Conservation (phyloP, 2,329 filamentous ascomycete genomes). For the Diaporthe sp. region DNA sequence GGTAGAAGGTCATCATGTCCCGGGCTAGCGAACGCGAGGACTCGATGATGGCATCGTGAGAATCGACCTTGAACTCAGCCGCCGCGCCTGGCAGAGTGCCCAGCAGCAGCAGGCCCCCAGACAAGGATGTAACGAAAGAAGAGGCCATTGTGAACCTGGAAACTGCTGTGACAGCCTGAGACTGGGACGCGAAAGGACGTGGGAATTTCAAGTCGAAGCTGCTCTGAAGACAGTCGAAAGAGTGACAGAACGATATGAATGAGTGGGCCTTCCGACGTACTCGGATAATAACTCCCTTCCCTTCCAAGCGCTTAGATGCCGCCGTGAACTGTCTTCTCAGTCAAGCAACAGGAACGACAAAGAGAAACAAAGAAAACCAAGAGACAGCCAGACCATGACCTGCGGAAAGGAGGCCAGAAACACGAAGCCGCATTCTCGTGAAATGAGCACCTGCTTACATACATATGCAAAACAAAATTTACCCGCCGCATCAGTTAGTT, state of each 20-base stretch:
- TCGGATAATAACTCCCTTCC: background rate
- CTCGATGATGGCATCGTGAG: constrained; percentile 1
- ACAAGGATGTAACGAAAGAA: background rate
- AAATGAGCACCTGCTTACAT: constrained; percentile 19
- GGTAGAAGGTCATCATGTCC: constrained; percentile 44
- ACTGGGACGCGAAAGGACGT: background rate
- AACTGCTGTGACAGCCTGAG: background rate
- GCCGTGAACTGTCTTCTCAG: background rate
- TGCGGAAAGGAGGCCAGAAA: background rate
- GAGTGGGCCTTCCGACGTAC: background rate
- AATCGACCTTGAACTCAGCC: constrained; percentile 19
- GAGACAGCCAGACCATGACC: background rate
- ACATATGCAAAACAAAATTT: background rate
- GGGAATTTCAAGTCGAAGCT: background rate
- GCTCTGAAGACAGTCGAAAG: background rate
- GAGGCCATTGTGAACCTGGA: background rate
- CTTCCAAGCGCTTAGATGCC: background rate
- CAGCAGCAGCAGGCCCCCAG: background rate
- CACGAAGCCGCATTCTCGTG: background rate
- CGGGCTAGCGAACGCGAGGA: constrained; percentile 34
- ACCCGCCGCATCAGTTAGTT: background rate
- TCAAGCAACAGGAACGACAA: background rate
- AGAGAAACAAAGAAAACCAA: background rate
- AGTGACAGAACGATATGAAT: background rate
- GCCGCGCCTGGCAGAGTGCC: background rate